Evolutionary conservation across 1,139 yeast species (phyloP), one percentile per base, ranked within the genome.

Genomic region (Protomyces pachydermus): DNA sequence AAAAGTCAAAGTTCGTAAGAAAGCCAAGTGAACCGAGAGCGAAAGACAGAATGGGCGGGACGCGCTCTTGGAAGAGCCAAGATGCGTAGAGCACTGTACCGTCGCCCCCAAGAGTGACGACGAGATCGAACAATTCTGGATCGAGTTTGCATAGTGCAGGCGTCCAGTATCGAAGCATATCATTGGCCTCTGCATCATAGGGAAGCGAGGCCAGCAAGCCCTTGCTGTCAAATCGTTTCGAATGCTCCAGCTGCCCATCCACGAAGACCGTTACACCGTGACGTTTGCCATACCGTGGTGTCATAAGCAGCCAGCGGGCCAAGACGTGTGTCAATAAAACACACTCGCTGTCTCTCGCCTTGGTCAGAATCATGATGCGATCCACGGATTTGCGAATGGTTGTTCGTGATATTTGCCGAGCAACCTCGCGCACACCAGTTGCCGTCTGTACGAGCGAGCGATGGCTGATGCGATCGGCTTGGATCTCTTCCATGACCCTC

Each of bases 21-120:
- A 89, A 89, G 3, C 96, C 96, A 38, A 89, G 76, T 1, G 91
- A 86, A 0, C 96, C 96, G 50, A 89, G 77, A 1, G 91, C 80
- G 74, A 89, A 89, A 35, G 91, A 84, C 70, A 88, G 81, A n/a
- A 88, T 89, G 0, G 96, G 97, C 2, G 97, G 96, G 0, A 89
- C 96, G 60, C 85, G 84, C 68, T 83, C 76, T 73, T 89, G 96
- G 74, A 89, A 89, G 60, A 89, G 75, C 55, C 88, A 86, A 20
- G 68, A 67, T 0, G 87, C 95, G 72, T 84, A 88, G 51, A 89
- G 76, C 6, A 89, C 96, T 0, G 97, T 89, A 35, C 97, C 97
- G 72, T 89, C 97, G 23, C 97, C 97, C 18, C 96, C 96, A 4
- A 69, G 68, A 38, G 96, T 87, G 34, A 89, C 80, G 5, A 88